phyloP scores from a whole-genome alignment of 2,329 filamentous ascomycete genomes.

The Chalara sp. region DNA sequence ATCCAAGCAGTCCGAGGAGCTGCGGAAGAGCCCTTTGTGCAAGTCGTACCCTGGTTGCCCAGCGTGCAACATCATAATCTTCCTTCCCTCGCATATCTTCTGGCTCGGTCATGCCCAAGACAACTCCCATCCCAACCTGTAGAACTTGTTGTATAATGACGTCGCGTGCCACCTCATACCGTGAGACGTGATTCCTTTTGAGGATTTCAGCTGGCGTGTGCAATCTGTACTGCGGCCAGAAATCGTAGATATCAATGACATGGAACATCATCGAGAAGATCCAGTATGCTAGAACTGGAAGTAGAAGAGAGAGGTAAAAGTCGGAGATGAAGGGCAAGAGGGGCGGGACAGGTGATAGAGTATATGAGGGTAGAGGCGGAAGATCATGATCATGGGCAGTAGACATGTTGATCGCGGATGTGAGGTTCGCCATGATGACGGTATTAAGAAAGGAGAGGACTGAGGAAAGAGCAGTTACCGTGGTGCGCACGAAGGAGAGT shows the following conservation, averaged over 20 bases:
- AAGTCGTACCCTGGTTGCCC: conserved; percentile 76
- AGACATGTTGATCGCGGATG: conserved; percentile 25
- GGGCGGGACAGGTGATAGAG: conserved; percentile 60
- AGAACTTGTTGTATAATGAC: conserved; percentile 89
- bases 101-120: conserved; percentile 66
- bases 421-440: conserved; percentile 35
- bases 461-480: conserved; percentile 21
- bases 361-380: conserved; percentile 81
- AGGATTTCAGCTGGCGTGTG: conserved; percentile 89
- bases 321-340: conserved; percentile 76
- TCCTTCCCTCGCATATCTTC: conserved; percentile 70
- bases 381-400: conserved; percentile 48
- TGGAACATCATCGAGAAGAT: conserved; percentile 73
- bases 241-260: conserved; percentile 73
- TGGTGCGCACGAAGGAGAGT: conserved; percentile 27
- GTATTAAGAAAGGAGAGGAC: neutral
- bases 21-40: conserved; percentile 72
- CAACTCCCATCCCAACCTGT: conserved; percentile 66
- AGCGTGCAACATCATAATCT: conserved; percentile 81
- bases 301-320: conserved; percentile 66
- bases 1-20: conserved; percentile 62
- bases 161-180: conserved; percentile 82
- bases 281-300: conserved; percentile 87
- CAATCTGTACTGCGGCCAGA: conserved; percentile 85
- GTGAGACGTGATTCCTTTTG: conserved; percentile 83